These are phyloP conservation scores for Pulveroboletus sp. DNA, from an alignment of 768 basidiomycete species.

Conservation along the genomic window DNA sequence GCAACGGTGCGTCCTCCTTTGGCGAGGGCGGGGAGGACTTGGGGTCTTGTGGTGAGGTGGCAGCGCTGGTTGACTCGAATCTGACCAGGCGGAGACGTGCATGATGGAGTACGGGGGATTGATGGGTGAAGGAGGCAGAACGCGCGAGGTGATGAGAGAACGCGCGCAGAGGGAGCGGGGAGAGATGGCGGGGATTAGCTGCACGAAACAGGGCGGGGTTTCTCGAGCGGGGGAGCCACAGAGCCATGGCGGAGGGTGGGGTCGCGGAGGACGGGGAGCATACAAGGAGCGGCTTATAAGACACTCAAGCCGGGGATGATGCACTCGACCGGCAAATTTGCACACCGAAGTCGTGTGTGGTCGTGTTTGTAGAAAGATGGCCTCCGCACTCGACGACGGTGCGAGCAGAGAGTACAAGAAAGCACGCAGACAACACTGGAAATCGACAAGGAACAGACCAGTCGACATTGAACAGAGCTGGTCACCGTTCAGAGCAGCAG, in stretches of 20 bases:
- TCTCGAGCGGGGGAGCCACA: conserved; percentile 67
- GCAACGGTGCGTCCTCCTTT: conserved; percentile 43
- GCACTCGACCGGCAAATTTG: neutral
- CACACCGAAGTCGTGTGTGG: conserved; percentile 17
- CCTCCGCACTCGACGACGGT: neutral
- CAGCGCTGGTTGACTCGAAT: conserved; percentile 7
- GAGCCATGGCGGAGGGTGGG: conserved; percentile 46
- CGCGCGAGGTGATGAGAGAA: conserved; percentile 8
- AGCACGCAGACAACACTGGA: conserved; percentile 52
- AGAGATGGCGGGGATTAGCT: conserved; percentile 13
- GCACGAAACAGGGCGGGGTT: conserved; percentile 41
- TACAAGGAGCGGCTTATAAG: too few relatives aligned
- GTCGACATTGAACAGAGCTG: conserved; percentile 46
- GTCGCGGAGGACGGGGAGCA: too few relatives aligned
- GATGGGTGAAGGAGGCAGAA: conserved; percentile 19
- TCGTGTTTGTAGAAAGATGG: conserved; percentile 27
- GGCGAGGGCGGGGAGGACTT: conserved; percentile 49
- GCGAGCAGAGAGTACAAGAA: conserved; percentile 47
- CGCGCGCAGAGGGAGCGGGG: conserved; percentile 2
- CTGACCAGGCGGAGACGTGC: conserved; percentile 1
- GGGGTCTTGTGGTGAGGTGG: conserved; percentile 31
- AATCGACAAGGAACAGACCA: conserved; percentile 53
- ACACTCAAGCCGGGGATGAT: too few relatives aligned
- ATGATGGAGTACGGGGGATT: conserved; percentile 20
- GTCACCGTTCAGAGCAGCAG: conserved; percentile 72